A percentile compares a stretch with the other conserved stretches of the same genome.
Conservation (phyloP, 169 alveolate genomes). For the Cryptosporidium sp. region DNA sequence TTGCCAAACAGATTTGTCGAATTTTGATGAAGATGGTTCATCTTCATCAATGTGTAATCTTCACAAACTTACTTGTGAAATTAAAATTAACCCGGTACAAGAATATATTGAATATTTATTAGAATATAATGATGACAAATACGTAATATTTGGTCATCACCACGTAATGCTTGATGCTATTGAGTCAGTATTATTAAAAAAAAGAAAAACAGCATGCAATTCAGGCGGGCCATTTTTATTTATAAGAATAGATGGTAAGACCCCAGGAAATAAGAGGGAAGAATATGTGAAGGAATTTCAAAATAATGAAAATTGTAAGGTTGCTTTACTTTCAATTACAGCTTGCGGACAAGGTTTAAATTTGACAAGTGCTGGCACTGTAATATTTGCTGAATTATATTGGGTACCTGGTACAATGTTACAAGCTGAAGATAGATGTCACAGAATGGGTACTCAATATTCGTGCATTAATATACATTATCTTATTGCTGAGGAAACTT, state of each 20-base stretch:
- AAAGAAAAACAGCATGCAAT: conserved; percentile 53
- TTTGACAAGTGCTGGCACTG: conserved; percentile 95
- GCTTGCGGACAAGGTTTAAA: conserved; percentile 96
- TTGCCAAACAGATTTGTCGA: conserved; percentile 23
- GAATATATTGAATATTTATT: conserved; percentile 92
- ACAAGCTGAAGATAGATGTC: conserved; percentile 98
- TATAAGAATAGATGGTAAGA: conserved; percentile 95
- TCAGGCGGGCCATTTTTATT: conserved; percentile 73
- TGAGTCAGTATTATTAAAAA: conserved; percentile 84
- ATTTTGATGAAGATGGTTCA: conserved; percentile 73
- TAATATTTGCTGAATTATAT: conserved; percentile 96
- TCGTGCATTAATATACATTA: conserved; percentile 85
- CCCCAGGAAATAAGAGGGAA: conserved; percentile 89
- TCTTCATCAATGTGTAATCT: conserved; percentile 80
- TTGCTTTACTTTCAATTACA: conserved; percentile 94
- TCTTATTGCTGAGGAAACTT: conserved; percentile 86
- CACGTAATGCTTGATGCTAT: conserved; percentile 90
- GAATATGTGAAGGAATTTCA: conserved; percentile 91
- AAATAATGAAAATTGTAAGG: conserved; percentile 80
- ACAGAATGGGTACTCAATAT: conserved; percentile 93
- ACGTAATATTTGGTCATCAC: conserved; percentile 96
- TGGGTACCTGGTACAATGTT: conserved; percentile 98
- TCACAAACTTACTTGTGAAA: conserved; percentile 93
- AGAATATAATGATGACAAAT: conserved; percentile 88
- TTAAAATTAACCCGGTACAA: conserved; percentile 91